Base-by-base conservation (phyloP, 2,329 filamentous ascomycete genomes). In the Davidsoniella australis region DNA sequence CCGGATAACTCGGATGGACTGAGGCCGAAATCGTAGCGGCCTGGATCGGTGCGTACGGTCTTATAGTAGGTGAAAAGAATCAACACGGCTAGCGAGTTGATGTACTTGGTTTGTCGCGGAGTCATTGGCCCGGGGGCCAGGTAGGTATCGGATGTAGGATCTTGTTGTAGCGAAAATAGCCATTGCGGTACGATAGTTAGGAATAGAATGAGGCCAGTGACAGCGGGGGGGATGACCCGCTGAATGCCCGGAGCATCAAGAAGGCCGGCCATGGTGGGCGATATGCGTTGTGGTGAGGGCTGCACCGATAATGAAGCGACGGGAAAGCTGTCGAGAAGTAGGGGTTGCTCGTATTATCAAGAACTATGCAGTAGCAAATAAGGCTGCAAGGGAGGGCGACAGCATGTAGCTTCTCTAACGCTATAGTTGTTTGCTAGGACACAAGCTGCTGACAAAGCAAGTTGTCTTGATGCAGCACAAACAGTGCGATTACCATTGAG, bases 171-270 rank as follows among this genome's bases (percentile, higher is more conserved):
- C 56, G 72, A 63, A 61, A 89, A 83, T 43, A 89, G 68, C 60
- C 70, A 73, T 64, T 89, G 85, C 4, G 84, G 82, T 45, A 75
- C 73, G 66, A 82, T 85, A 53, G 76, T 75, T 3, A 88, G 71
- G 59, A 86, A 84, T 48, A 66, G 59, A 52, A 88, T 82, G 12
- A 89, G 65, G 6, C 69, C 49, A 55, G 76, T 77, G 41, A 83
- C 81, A 51, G 69, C 72, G 12, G 82, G 81, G n/a, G 87, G 74
- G 52, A 81, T 80, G 47, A 86, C 66, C 45, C 64, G 62, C 58
- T 73, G 69, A 53, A 76, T 58, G 41, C 66, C 57, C 49, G 65
- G 61, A 58, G 66, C 62, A 53, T 64, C 60, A 57, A 61, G 60
- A 59, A 67, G 54, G 62, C 65, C 66, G 48, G 66, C 64, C 66